Base-by-base conservation (phyloP, 1,284 basidiomycete genomes). In the Ustilago bromivora region DNA sequence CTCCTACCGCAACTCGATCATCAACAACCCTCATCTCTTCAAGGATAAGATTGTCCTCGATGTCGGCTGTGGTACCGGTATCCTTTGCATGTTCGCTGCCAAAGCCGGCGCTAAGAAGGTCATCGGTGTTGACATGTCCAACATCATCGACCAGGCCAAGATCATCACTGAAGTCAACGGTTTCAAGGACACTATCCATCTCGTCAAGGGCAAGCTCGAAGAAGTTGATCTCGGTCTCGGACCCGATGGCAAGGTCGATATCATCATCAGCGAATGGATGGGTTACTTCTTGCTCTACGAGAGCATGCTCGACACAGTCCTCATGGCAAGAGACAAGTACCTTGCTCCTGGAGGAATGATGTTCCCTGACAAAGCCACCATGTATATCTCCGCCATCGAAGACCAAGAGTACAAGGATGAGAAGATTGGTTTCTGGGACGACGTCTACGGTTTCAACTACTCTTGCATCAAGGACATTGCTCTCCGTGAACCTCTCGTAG, bases 191-290 rank as follows among this genome's bases (percentile, higher is more conserved):
- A 93, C 78, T 46, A 97, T 99, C 87, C 95, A 93, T 35, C 91
- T 99, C 61, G 92, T 99, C 84, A 98, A 99, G 88, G 96, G 96
- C 76, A 99, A 99, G 88, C 92, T 99, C 71, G 96, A 99, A 88
- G 96, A 98, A 63, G 89, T 91, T 31, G 88, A 82, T 70, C 86
- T 67, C 90, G 91, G 80, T 2, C 67, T 86, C 4, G 83, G 76
- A 2, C 82, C 82, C 1, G 72, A 78, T 36, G 83, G 82, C n/a
- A 85, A 86, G 76, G 84, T 85, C 85, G 97, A 99, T 87, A 97
- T 99, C 87, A 98, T 99, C 89, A 95, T 99, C 86, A 98, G 96
- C 70, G 97, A 99, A 87, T 97, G 95, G 94, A 97, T 97, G 94
- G 94, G 94, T 54, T 89, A 88, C 86, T 88, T 88, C 83, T 80